phyloP scores from a whole-genome alignment of 345 rosid species.

The Syzygium grande region DNA sequence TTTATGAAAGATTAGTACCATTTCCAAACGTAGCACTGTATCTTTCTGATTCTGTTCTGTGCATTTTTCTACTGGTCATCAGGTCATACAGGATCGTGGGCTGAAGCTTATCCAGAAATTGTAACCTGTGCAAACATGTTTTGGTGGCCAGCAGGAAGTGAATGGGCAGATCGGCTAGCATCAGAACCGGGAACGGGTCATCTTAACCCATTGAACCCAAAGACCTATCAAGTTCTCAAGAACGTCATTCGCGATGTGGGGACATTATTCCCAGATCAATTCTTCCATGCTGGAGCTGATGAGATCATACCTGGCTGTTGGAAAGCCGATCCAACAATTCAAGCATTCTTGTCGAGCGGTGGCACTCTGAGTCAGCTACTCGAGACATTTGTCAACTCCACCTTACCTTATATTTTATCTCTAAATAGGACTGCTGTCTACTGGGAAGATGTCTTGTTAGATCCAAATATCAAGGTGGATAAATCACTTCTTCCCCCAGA shows the following conservation, averaged over 20 bases:
- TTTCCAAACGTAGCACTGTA: neutral
- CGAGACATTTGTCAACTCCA: conserved; percentile 45
- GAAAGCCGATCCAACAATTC: conserved; percentile 60
- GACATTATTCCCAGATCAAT: conserved; percentile 57
- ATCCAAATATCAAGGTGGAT: conserved; percentile 36
- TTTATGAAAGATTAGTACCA: neutral
- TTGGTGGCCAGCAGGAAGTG: conserved; percentile 61
- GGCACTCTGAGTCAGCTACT: conserved; percentile 68
- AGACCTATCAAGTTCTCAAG: conserved; percentile 59
- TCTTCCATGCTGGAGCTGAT: conserved; percentile 73
- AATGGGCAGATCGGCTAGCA: conserved; percentile 57
- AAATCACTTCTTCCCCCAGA: conserved; percentile 43
- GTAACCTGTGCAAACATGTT: conserved; percentile 82
- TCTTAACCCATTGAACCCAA: conserved; percentile 65
- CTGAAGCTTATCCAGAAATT: conserved; percentile 71
- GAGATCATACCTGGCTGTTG: conserved; percentile 77
- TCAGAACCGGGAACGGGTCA: conserved; percentile 88
- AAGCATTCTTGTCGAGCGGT: conserved; percentile 41
- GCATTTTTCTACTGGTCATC: neutral
- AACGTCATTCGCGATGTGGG: conserved; percentile 44
- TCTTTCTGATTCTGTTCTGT: neutral
- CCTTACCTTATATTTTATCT: conserved; percentile 57
- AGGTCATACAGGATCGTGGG: conserved; percentile 89
- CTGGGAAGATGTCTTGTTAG: conserved; percentile 79
- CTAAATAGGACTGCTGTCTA: conserved; percentile 67